Percentiles rank a stretch among this genome's conserved stretches.
These are phyloP conservation scores for Talaromyces sp. DNA, from an alignment of 2,329 filamentous ascomycete genomes.

Conservation along the genomic window DNA sequence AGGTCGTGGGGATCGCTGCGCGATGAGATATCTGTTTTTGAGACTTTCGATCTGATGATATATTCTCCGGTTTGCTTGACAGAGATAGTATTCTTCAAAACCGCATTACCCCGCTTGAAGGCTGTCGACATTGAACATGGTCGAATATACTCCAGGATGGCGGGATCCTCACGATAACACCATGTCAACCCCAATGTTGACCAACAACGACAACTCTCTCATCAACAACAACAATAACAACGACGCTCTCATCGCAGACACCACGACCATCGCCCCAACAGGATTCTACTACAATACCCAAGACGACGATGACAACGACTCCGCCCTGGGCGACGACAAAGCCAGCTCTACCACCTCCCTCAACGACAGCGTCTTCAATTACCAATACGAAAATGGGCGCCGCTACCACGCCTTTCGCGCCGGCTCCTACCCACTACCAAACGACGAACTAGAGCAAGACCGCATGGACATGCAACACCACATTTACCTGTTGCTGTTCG, in stretches of 20 bases:
- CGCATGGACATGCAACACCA: constrained; percentile 23
- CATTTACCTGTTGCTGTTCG: constrained; percentile 16
- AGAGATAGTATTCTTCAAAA: background rate
- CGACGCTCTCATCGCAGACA: constrained; percentile 5
- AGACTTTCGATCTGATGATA: background rate
- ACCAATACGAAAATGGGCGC: constrained; percentile 20
- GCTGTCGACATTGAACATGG: background rate
- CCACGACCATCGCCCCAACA: background rate
- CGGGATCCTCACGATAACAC: background rate
- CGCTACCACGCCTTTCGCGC: constrained; percentile 23
- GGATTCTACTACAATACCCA: constrained; percentile 8
- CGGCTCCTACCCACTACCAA: constrained; percentile 22
- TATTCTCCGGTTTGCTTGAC: background rate
- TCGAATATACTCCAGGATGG: background rate
- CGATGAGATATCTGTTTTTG: constrained; percentile 2
- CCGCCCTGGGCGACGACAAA: constrained; percentile 14
- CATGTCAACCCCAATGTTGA: background rate
- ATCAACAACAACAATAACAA: background rate
- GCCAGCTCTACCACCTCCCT: constrained; percentile 16
- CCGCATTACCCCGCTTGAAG: background rate
- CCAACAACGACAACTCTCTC: background rate
- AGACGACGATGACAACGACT: constrained; percentile 16
- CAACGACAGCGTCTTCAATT: constrained; percentile 17
- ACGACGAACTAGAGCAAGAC: constrained; percentile 26
- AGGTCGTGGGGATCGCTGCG: background rate